These are phyloP conservation scores for Entomortierella chlamydospora DNA, from an alignment of 192 early-diverging fungal genomes.

Conservation along the genomic window DNA sequence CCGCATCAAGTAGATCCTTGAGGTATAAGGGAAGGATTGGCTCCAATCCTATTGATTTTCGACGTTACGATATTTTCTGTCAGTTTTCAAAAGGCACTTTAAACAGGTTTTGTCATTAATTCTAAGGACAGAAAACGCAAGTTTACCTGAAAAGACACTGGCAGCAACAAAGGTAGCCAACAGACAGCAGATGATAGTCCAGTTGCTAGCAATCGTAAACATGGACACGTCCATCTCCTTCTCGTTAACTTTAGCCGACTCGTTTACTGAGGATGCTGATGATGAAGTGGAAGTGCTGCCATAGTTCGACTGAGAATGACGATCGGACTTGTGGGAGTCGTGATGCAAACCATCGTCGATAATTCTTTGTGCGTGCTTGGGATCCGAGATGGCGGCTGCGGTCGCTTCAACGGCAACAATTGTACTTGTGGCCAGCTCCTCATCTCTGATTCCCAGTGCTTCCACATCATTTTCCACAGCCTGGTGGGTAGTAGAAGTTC, in stretches of 20 bases:
- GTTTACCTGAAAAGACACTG: slow-evolving; percentile 61
- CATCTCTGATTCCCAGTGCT: slow-evolving; percentile 13
- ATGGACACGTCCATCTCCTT: slow-evolving; percentile 48
- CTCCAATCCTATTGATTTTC: slow-evolving; percentile 55
- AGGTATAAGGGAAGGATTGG: slow-evolving; percentile 68
- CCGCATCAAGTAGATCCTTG: slow-evolving; percentile 45
- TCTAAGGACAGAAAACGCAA: no score
- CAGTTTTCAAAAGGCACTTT: no score
- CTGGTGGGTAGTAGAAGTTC: no score
- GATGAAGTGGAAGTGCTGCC: slow-evolving; percentile 10
- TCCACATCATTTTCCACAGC: slow-evolving; percentile 33
- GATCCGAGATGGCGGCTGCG: slow-evolving; percentile 33
- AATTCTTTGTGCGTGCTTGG: slow-evolving; percentile 41
- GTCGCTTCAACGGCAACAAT: slow-evolving; percentile 30
- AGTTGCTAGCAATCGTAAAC: slow-evolving; percentile 57
- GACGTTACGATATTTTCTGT: no score
- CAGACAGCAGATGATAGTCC: slow-evolving; percentile 58
- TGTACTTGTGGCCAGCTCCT: slow-evolving; percentile 18
- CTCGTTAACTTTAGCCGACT: background rate
- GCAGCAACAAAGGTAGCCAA: slow-evolving; percentile 59
- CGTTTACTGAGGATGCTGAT: background rate
- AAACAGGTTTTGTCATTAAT: background rate
- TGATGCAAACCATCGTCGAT: slow-evolving; percentile 42
- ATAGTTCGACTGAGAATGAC: background rate
- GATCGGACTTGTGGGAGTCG: background rate